Evolutionary conservation across 352 stramenopile species (phyloP), one percentile per base, ranked within the genome.

Genomic region (Pythium sukuiense): DNA sequence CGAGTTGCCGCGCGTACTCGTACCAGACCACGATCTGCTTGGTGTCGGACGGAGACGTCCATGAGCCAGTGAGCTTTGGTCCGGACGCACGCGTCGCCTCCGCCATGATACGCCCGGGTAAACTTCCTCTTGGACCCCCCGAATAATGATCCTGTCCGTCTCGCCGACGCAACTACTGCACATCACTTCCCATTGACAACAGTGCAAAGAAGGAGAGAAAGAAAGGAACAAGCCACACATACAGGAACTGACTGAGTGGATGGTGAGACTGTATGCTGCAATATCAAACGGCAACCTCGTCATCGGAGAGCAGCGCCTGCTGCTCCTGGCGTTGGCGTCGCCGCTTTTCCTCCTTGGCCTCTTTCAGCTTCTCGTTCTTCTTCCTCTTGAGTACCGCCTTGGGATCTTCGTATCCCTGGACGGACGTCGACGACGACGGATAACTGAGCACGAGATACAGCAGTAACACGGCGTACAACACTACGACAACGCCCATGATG

Each of bases 391-490:
- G 49, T 3, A 18, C 45, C 13, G 50, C 48, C 60, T 64, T 64
- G 24, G 29, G 41, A 11, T 66, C 41, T 26, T 65, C 55, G 55
- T 72, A 67, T 6, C 65, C 60, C 55, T 72, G 43, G 13, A 68
- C 68, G 8, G 59, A 61, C 5, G 33, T 54, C 11, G 37, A 29
- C 4, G 66, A 68, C 6, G 62, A 69, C 16, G 82, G 80, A n/a
- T 87, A 87, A 12, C 78, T 63, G 3, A 90, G 61, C 33, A 87
- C 65, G 49, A 90, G 54, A 49, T 88, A 90, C 33, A 89, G 59
- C 41, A 90, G 52, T 32, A 91, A 55, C 49, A 60, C 45, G 8
- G 69, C 55, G 49, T 91, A 91, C 2, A 81, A 49, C 2, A 71
- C 45, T 2, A 55, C 69, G 6, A 74, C 16, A 2, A 70, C 6